These are phyloP conservation scores for Striga hermonthica DNA, from an alignment of 305 asterid species.

Conservation along the genomic window DNA sequence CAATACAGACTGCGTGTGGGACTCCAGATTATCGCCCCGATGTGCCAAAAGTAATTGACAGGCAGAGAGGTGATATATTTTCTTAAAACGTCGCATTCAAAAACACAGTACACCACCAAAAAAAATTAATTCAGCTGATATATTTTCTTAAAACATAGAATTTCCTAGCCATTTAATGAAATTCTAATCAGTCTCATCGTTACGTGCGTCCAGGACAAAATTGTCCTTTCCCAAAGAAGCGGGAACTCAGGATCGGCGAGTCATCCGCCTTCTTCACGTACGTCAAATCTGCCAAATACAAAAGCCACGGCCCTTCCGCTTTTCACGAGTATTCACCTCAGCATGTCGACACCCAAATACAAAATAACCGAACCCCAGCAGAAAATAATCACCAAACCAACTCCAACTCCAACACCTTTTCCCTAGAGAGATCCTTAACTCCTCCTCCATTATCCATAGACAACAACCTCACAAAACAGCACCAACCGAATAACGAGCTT, in stretches of 20 bases:
- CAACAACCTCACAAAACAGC: constrained; percentile 46
- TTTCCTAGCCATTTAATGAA: too few relatives aligned
- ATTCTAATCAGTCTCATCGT: too few relatives aligned
- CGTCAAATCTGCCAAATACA: constrained; percentile 63
- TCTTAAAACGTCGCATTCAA: background rate
- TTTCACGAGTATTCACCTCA: constrained; percentile 35
- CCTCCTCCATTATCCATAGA: constrained; percentile 56
- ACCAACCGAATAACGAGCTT: too few relatives aligned
- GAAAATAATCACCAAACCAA: constrained; percentile 42
- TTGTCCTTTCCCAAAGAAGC: constrained; percentile 57
- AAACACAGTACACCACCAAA: too few relatives aligned
- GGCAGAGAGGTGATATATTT: constrained; percentile 53
- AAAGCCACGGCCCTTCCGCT: constrained; percentile 38
- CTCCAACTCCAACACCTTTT: constrained; percentile 45
- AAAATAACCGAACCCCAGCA: constrained; percentile 29
- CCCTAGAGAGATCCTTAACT: constrained; percentile 52
- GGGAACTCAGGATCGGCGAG: constrained; percentile 74
- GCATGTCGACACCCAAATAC: constrained; percentile 35
- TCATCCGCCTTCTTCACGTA: constrained; percentile 95
- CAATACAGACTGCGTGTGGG: constrained; percentile 35
- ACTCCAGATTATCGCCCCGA: constrained; percentile 42
- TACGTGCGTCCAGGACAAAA: constrained; percentile 64
- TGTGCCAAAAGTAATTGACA: constrained; percentile 44
- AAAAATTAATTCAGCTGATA: background rate
- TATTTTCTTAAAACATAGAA: too few relatives aligned